A percentile compares a stretch with the other conserved stretches of the same genome.
Evolutionary conservation across 805 yeast genomes (phyloP).

Genomic region (Saccharomycopsis babjevae): DNA sequence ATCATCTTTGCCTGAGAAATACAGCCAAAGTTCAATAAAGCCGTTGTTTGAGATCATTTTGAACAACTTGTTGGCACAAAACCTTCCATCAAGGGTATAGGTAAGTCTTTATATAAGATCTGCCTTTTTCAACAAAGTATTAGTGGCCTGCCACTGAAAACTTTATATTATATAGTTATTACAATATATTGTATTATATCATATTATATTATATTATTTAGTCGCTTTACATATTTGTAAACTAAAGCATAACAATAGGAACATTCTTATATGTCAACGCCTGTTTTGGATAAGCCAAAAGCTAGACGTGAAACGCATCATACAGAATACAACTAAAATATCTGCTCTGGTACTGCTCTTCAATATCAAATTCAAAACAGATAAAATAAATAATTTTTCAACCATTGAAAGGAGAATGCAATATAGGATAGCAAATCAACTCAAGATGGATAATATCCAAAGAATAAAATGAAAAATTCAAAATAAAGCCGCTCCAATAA

Average conservation of each 20-base stretch:
- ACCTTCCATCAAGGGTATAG: slow-evolving; percentile 21
- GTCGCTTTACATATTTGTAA: too few species aligned
- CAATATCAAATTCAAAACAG: not conserved
- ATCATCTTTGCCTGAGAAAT: slow-evolving; percentile 27
- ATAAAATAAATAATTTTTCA: not conserved
- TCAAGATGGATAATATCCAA: not conserved
- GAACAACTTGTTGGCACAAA: slow-evolving; percentile 26
- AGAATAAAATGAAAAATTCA: not conserved
- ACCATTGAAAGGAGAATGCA: not conserved
- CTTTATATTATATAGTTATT: too few species aligned
- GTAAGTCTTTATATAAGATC: too few species aligned
- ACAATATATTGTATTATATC: too few species aligned
- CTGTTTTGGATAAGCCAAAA: too few species aligned
- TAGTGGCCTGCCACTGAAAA: not conserved
- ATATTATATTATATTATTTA: too few species aligned
- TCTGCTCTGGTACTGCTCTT: too few species aligned
- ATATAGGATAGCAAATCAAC: not conserved
- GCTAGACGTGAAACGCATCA: too few species aligned
- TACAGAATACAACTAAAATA: too few species aligned
- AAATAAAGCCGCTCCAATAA: not conserved
- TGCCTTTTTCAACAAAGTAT: too few species aligned
- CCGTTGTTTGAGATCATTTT: slow-evolving; percentile 40
- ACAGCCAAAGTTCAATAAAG: slow-evolving; percentile 25
- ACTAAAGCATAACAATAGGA: too few species aligned
- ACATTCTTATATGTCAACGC: too few species aligned